phyloP scores from a whole-genome alignment of 2,329 filamentous ascomycete genomes.

The Ophidiomyces ophidiicola region DNA sequence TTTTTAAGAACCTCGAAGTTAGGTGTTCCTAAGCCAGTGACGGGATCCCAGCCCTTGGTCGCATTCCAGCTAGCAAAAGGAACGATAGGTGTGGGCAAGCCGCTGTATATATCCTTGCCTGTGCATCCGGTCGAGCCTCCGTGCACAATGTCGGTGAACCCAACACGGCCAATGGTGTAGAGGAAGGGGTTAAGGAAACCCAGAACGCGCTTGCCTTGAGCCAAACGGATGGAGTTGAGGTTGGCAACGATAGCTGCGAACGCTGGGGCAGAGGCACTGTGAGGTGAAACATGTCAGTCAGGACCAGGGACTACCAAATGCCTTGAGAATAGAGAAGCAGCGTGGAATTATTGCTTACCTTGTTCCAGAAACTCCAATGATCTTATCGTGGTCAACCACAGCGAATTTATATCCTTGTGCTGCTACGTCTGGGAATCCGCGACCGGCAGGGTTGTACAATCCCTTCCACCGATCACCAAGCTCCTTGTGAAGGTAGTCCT shows the following conservation, averaged over 20 bases:
- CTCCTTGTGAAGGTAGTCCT: constrained; percentile 32
- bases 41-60: constrained; percentile 40
- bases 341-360: constrained; percentile 11
- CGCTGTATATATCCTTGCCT: constrained; percentile 12
- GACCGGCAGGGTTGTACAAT: constrained; percentile 41
- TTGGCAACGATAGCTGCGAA: constrained; percentile 52
- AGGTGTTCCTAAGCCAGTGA: constrained; percentile 34
- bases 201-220: constrained; percentile 40
- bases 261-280: constrained; percentile 47
- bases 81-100: constrained; percentile 20
- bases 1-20: constrained; percentile 17
- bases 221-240: constrained; percentile 51
- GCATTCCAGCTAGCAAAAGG: constrained; percentile 42
- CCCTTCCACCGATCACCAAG: constrained; percentile 33
- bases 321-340: not conserved
- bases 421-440: constrained; percentile 51
- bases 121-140: constrained; percentile 24
- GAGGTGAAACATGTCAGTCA: not conserved
- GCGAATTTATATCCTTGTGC: constrained; percentile 41
- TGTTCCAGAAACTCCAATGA: constrained; percentile 37
- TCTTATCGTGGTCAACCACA: constrained; percentile 30
- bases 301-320: not conserved
- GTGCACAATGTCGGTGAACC: constrained; percentile 39
- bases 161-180: constrained; percentile 38
- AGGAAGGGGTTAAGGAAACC: constrained; percentile 54